These are phyloP conservation scores for Phtheirospermum japonicum DNA, from an alignment of 257 asterid species.

Conservation along the genomic window DNA sequence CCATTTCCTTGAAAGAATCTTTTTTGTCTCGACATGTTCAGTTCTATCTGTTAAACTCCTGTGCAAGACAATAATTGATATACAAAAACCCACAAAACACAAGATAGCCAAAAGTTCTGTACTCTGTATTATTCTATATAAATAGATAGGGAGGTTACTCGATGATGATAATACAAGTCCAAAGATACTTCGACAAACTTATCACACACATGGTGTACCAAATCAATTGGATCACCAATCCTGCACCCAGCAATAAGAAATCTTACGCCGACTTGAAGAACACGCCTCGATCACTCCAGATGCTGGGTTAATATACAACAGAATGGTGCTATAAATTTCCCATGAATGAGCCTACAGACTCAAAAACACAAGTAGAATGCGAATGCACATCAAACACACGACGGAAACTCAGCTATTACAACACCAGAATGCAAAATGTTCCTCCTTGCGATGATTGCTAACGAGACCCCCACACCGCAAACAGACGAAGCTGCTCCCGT, in stretches of 20 bases:
- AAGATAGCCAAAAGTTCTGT: neutral
- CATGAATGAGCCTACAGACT: neutral
- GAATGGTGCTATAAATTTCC: neutral
- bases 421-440: slow-evolving; percentile 85
- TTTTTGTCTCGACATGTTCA: no score
- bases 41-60: no score
- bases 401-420: slow-evolving; percentile 46
- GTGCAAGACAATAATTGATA: no score
- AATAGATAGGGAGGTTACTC: neutral
- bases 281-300: neutral
- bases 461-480: slow-evolving; percentile 90
- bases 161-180: neutral
- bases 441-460: slow-evolving; percentile 76
- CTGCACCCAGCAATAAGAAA: neutral
- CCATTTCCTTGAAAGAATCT: no score
- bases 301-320: neutral
- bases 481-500: slow-evolving; percentile 95
- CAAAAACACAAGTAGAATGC: neutral
- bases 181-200: slow-evolving; percentile 18
- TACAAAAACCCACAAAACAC: no score
- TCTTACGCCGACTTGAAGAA: no score
- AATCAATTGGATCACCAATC: neutral
- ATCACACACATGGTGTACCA: slow-evolving; percentile 11
- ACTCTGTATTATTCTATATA: neutral
- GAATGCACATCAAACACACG: neutral